Conservation (phyloP, 257 asterid genomes). For the Plectranthus barbatus region DNA sequence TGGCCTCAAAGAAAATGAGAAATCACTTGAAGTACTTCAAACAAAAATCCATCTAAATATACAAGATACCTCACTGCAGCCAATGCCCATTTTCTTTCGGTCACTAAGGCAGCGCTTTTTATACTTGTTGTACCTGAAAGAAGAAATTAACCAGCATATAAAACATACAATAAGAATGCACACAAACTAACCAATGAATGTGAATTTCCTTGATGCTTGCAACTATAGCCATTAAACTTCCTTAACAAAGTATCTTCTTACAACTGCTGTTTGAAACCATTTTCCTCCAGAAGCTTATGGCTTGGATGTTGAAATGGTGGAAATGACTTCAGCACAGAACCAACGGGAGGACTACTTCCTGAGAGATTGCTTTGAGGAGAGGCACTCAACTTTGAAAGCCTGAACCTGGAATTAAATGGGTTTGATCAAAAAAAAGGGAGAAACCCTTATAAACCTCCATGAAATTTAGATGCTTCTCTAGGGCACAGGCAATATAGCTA, state of each 20-base stretch:
- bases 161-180: not conserved
- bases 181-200: not conserved
- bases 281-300: conserved; percentile 83
- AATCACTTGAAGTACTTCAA: not conserved
- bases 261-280: conserved; percentile 91
- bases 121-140: conserved; percentile 66
- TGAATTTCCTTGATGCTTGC: not conserved
- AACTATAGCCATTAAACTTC: conserved; percentile 4
- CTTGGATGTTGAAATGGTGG: conserved; percentile 89
- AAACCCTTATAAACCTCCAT: not conserved
- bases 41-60: conserved; percentile 7
- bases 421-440: not conserved
- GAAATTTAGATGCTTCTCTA: not conserved
- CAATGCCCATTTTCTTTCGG: conserved; percentile 83
- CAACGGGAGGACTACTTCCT: conserved; percentile 80
- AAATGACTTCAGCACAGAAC: conserved; percentile 72
- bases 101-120: conserved; percentile 72
- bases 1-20: not conserved
- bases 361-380: conserved; percentile 59
- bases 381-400: conserved; percentile 67
- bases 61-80: conserved; percentile 79
- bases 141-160: not conserved
- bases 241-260: conserved; percentile 33
- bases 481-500: not conserved
- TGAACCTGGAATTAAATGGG: conserved; percentile 34